Percentiles rank a stretch among this genome's conserved stretches.
Conservation (phyloP, 208 protist species). For the Willaertia magna region DNA sequence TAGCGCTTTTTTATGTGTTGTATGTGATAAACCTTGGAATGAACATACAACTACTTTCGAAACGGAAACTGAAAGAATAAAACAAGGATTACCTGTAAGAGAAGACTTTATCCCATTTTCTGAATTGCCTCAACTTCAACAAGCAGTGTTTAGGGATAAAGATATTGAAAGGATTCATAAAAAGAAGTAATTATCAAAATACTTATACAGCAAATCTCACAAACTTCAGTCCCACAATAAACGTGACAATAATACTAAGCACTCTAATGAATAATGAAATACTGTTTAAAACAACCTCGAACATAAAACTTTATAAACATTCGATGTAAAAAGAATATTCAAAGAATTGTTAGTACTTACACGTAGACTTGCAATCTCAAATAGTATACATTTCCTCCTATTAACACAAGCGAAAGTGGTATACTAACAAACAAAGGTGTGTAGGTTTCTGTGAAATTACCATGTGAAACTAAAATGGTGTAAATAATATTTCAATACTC, state of each 20-base stretch:
- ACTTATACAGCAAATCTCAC: neutral
- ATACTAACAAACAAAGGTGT: neutral
- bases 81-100: constrained; percentile 39
- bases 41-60: constrained; percentile 62
- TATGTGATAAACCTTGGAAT: constrained; percentile 59
- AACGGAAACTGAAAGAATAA: constrained; percentile 40
- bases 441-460: neutral
- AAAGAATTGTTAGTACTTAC: neutral
- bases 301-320: neutral
- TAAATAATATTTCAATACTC: too few species aligned
- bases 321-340: neutral
- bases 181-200: too few species aligned
- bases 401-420: neutral
- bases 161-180: too few species aligned
- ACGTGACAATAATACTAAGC: neutral
- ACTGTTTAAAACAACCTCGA: neutral
- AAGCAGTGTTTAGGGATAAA: constrained; percentile 43
- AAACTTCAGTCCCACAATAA: neutral
- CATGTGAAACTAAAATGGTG: neutral
- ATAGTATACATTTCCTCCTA: neutral
- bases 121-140: constrained; percentile 41
- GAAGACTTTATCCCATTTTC: constrained; percentile 51
- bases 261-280: neutral
- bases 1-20: constrained; percentile 56
- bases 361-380: neutral